Evolutionary conservation across 352 stramenopile species (phyloP).

Genomic region (Globisporangium heterothallicum): DNA sequence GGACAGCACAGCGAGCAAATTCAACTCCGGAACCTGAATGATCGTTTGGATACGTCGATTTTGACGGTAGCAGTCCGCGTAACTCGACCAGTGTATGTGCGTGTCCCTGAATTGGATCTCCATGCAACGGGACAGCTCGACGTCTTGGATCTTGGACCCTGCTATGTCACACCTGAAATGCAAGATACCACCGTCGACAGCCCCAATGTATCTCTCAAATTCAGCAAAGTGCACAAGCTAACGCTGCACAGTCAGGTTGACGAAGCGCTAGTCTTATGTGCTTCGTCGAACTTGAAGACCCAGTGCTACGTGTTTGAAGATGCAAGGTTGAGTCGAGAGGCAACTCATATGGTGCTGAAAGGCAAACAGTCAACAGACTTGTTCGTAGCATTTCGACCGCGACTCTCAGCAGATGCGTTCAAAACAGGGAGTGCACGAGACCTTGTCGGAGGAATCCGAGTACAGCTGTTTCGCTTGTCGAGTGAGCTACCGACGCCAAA

Average conservation of each 20-base stretch:
- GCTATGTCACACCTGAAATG: conserved; percentile 84
- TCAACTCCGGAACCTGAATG: conserved; percentile 75
- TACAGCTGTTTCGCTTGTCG: conserved; percentile 64
- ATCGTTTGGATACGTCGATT: conserved; percentile 68
- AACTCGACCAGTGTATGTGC: conserved; percentile 77
- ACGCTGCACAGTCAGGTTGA: conserved; percentile 77
- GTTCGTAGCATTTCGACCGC: conserved; percentile 75
- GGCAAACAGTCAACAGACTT: conserved; percentile 66
- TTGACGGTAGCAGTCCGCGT: conserved; percentile 63
- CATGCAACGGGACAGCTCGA: conserved; percentile 69
- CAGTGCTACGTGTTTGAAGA: conserved; percentile 89
- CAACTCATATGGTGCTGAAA: conserved; percentile 62
- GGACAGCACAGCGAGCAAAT: conserved; percentile 79
- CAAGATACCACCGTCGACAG: conserved; percentile 74
- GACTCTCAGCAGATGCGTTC: conserved; percentile 71
- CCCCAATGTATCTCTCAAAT: conserved; percentile 67
- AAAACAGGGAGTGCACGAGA: conserved; percentile 75
- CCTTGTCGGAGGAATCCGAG: conserved; percentile 81
- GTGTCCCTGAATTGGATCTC: conserved; percentile 75
- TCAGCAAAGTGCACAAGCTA: conserved; percentile 85
- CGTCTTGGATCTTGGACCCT: conserved; percentile 69
- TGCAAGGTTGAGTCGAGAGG: conserved; percentile 57
- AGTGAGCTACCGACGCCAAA: neutral
- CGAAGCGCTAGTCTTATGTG: conserved; percentile 65
- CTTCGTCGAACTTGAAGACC: conserved; percentile 85